Evolutionary conservation across 1,284 basidiomycete species (phyloP), one percentile per base, ranked within the genome.

Genomic region (Neonothopanus nambi): DNA sequence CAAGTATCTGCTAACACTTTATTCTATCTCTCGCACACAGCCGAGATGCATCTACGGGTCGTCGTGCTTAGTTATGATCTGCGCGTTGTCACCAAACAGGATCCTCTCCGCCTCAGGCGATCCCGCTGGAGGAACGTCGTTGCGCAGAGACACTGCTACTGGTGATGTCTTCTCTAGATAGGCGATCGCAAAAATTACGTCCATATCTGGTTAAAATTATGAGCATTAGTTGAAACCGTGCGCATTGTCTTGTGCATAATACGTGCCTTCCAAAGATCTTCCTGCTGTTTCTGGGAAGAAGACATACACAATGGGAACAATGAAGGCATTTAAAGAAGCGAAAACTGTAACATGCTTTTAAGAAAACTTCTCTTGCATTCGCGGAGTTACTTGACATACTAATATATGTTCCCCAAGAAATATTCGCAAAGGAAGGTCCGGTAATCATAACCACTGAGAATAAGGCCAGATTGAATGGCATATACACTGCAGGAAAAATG

Each of bases 271-370:
- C 15, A 85, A 65, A 0, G 81, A 83, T 30, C 81, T 76, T 17
- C 81, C 79, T n/a, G 80, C 77, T 3, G 83, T 86, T 67, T 86
- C 84, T 65, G 83, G 84, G 70, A 85, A 85, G 72, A 81, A 85
- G 55, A 83, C 65, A 62, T 84, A 87, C 3, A 85, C 78, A 11
- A 78, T 59, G 11, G 83, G 84, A 39, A 85, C 69, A 57, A 87
- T 80, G 54, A 82, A 71, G 1, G 81, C 81, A 58, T 86, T 87
- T 47, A 85, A 62, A 0, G 72, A 70, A 0, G 82, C 83, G 59
- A 87, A 87, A 30, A 87, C 52, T 45, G 13, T n/a, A 24, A 30
- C 8, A 42, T 28, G 13, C 30, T 33, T 8, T 11, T 42, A n/a
- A 42, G 41, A 12, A 43, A 43, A 18, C 41, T 24, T 15, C 15